These are phyloP conservation scores for Syzygium malaccense DNA, from an alignment of 441 rosid genomes.

Conservation along the genomic window DNA sequence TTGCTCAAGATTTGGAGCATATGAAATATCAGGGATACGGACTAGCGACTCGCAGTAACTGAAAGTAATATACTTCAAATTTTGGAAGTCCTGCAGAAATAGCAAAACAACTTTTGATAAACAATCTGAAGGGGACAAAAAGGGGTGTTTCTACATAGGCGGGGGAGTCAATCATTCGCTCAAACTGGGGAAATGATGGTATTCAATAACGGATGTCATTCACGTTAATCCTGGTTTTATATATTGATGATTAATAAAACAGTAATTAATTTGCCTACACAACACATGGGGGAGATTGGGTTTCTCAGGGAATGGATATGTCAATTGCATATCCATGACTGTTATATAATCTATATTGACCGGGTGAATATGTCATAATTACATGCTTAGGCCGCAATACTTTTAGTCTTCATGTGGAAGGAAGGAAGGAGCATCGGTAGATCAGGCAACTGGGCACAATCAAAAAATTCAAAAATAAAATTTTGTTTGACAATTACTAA, in stretches of 20 bases:
- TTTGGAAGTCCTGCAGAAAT: not conserved
- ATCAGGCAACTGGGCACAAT: not conserved
- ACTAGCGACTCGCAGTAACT: fast-evolving
- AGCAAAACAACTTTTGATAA: not conserved
- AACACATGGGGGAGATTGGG: no score
- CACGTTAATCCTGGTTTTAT: not conserved
- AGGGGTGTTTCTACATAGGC: not conserved
- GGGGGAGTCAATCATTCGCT: no score
- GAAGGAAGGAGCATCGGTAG: not conserved
- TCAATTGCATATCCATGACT: no score
- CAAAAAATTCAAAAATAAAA: no score
- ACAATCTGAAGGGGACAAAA: not conserved
- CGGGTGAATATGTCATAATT: no score
- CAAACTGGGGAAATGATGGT: no score
- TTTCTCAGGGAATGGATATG: no score
- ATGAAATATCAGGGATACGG: fast-evolving
- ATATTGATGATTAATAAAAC: no score
- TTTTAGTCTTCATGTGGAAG: not conserved
- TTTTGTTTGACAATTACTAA: no score
- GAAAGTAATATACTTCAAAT: not conserved
- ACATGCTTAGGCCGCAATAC: not conserved
- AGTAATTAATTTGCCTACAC: no score
- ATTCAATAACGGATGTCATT: not conserved
- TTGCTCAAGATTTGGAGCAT: not conserved
- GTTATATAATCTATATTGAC: no score